Evolutionary conservation across 768 basidiomycete genomes (phyloP).

Genomic region (Cystofilobasidium macerans): DNA sequence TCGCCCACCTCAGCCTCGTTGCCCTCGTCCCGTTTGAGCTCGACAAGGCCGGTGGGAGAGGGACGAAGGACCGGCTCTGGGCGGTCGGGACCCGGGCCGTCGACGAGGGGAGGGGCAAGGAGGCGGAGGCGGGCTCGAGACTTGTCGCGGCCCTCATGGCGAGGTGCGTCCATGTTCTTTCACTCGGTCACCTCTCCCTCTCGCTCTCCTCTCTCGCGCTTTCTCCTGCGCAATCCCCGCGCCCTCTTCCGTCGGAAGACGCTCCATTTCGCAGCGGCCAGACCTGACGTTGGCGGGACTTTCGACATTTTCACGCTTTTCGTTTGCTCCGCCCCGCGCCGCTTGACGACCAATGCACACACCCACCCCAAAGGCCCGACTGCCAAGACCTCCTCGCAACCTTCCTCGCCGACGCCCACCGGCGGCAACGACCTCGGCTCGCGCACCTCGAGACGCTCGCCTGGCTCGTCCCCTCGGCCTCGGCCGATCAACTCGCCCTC

Average conservation of each 20-base stretch:
- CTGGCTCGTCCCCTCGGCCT: not conserved
- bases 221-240: no score
- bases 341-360: no score
- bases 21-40: conserved; percentile 90
- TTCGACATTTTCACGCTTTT: no score
- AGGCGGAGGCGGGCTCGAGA: conserved; percentile 69
- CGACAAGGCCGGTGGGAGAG: conserved; percentile 12
- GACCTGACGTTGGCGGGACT: no score
- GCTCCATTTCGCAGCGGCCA: no score
- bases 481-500: no score
- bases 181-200: no score
- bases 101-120: conserved; percentile 48
- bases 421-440: no score
- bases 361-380: conserved; percentile 10
- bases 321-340: no score
- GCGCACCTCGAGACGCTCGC: not conserved
- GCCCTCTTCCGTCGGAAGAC: no score
- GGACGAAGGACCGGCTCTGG: conserved; percentile 14
- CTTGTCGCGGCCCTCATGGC: conserved; percentile 72
- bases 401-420: no score
- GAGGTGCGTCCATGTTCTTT: conserved; percentile 49
- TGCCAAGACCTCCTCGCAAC: conserved; percentile 6
- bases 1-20: conserved; percentile 89
- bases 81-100: not conserved
- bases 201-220: no score